Evolutionary conservation across 2,329 filamentous ascomycete genomes (phyloP).

Genomic region (Fusarium gaditjirri): DNA sequence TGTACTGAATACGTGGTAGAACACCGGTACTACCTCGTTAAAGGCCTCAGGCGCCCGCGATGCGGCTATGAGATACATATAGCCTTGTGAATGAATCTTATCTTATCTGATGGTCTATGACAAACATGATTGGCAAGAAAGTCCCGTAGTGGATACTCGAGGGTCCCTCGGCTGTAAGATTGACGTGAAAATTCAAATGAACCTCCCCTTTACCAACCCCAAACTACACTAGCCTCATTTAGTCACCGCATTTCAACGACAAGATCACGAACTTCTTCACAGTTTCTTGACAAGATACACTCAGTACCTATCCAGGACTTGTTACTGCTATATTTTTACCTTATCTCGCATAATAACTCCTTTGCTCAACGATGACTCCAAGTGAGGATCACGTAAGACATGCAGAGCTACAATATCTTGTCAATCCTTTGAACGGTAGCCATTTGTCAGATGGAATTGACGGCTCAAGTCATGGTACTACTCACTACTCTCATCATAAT

Average conservation of each 20-base stretch:
- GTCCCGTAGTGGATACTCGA: background rate
- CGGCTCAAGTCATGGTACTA: slow-evolving; percentile 17
- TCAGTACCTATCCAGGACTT: fast-evolving
- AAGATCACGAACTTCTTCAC: background rate
- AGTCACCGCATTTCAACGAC: slow-evolving; percentile 17
- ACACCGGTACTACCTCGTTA: too few relatives aligned
- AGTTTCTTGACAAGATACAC: background rate
- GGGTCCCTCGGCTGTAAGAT: background rate
- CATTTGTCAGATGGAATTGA: slow-evolving; percentile 18
- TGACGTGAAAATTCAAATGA: slow-evolving; percentile 11
- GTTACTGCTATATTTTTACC: fast-evolving
- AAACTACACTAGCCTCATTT: slow-evolving; percentile 14
- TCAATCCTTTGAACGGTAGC: background rate
- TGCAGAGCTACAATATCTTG: background rate
- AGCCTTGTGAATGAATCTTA: background rate
- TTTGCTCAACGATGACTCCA: background rate
- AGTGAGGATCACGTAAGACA: background rate
- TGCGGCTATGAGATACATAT: fast-evolving
- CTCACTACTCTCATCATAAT: fast-evolving
- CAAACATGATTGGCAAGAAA: background rate
- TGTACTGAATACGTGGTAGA: fast-evolving
- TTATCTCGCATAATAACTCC: fast-evolving
- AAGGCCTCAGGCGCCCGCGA: fast-evolving
- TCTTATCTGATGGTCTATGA: background rate
- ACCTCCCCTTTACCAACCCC: background rate